These are phyloP conservation scores for Backusella australiensis DNA, from an alignment of 192 early-diverging fungal genomes.

Conservation along the genomic window DNA sequence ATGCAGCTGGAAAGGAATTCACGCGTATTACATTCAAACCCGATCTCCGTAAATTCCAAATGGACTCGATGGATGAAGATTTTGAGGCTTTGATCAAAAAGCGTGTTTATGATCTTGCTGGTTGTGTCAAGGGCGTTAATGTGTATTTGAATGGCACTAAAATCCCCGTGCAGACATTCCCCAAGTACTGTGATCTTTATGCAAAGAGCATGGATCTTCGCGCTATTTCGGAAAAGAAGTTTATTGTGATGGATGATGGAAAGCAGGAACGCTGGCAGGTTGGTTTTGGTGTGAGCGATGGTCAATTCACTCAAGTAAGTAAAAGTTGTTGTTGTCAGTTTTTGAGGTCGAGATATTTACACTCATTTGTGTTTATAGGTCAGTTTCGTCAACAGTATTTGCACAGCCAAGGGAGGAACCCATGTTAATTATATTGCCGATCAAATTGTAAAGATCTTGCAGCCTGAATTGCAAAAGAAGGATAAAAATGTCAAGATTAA, in stretches of 20 bases:
- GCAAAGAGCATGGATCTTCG: slow-evolving; percentile 28
- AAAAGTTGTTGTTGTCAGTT: too few relatives aligned
- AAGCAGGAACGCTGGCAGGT: slow-evolving; percentile 91
- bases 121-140: slow-evolving; percentile 77
- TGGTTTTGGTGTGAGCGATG: slow-evolving; percentile 87
- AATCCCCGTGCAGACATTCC: slow-evolving; percentile 86
- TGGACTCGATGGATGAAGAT: slow-evolving; percentile 83
- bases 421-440: slow-evolving; percentile 83
- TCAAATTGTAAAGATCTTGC: slow-evolving; percentile 72
- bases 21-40: slow-evolving; percentile 95
- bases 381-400: slow-evolving; percentile 97
- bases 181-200: slow-evolving; percentile 88
- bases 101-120: slow-evolving; percentile 93
- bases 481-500: slow-evolving; percentile 69
- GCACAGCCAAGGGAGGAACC: slow-evolving; percentile 90
- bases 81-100: slow-evolving; percentile 85
- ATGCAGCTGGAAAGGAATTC: slow-evolving; percentile 72
- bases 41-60: slow-evolving; percentile 88
- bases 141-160: slow-evolving; percentile 83
- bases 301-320: slow-evolving; percentile 88
- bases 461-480: slow-evolving; percentile 72
- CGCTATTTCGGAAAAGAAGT: slow-evolving; percentile 32
- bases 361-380: slow-evolving; percentile 33
- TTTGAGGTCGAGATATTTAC: too few relatives aligned
- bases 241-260: slow-evolving; percentile 69